Evolutionary conservation across 192 early-diverging fungal genomes (phyloP), one percentile per base, ranked within the genome.

Genomic region (Helicostylum pulchrum): DNA sequence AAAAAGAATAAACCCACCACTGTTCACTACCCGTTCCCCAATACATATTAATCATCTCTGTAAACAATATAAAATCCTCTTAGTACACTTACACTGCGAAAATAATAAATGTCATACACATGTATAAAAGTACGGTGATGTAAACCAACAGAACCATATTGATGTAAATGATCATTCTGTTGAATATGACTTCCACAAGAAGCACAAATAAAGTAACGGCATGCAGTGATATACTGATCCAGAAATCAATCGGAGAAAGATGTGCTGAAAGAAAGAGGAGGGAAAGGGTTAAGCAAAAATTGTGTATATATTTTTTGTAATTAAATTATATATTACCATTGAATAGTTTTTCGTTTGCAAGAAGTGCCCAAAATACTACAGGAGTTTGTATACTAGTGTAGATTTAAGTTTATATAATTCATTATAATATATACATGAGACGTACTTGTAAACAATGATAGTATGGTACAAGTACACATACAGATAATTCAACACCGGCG

Each of bases 121-220:
- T 70, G 45, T 65, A 70, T 6, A 70, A 32, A 11, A 66, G 30
- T 15, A 72, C 31, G n/a, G 32, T 49, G 26, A 62, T 12, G 31
- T 65, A 42, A 19, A 62, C 54, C 17, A 61, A 48, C 11, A 73
- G 4, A 9, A 72, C 49, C 60, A 66, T 45, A 30, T 61, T 66
- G 3, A 45, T 53, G 43, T 62, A 23, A 6, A 66, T 26, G 15
- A 51, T 19, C 67, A 74, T 69, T 32, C 59, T 62, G 26, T 55
- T 69, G 10, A 74, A 66, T 1, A 65, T 64, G 6, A 74, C 57
- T 9, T 74, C 73, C 56, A 47, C 52, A n/a, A 74, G 36, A 67
- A 74, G 66, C n/a, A 65, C 34, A 26, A 54, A 64, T 5, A 74
- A 74, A 2, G 73, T 65, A 8, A 56, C 53, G 2, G 63, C 60